phyloP scores from a whole-genome alignment of 257 asterid genomes.

The Paraleonurus japonicus region DNA sequence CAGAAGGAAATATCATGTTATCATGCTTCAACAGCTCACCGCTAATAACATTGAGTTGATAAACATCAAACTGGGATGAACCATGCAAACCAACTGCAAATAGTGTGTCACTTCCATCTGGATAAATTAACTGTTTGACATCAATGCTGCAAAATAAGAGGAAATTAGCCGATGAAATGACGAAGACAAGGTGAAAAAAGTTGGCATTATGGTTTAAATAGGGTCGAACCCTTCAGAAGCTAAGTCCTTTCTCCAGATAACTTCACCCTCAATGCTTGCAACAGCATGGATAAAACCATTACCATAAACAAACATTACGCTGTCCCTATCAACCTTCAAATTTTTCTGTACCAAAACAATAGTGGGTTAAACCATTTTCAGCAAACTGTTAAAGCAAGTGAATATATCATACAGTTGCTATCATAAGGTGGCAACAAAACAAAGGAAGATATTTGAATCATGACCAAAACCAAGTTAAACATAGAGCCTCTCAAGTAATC shows the following conservation, averaged over 20 bases:
- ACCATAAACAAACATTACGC: slow-evolving; percentile 62
- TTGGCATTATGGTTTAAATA: slow-evolving; percentile 18
- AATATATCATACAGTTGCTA: not conserved
- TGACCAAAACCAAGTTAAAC: not conserved
- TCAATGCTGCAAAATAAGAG: slow-evolving; percentile 62
- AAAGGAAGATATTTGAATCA: not conserved
- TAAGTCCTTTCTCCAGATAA: slow-evolving; percentile 82
- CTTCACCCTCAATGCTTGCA: slow-evolving; percentile 84
- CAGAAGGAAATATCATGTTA: slow-evolving; percentile 47
- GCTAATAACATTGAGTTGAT: slow-evolving; percentile 58
- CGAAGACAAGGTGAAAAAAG: slow-evolving; percentile 14
- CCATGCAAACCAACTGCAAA: slow-evolving; percentile 67
- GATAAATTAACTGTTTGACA: slow-evolving; percentile 59
- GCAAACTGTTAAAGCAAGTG: slow-evolving; percentile 5
- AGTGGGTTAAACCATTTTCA: slow-evolving; percentile 20
- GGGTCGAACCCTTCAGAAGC: slow-evolving; percentile 69
- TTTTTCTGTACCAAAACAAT: slow-evolving; percentile 51
- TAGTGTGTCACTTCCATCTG: slow-evolving; percentile 59
- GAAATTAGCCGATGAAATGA: slow-evolving; percentile 16
- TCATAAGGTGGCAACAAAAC: slow-evolving; percentile 16
- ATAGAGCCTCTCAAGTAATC: slow-evolving; percentile 17
- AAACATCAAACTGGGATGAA: slow-evolving; percentile 53
- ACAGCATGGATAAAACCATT: slow-evolving; percentile 82
- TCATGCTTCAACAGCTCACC: slow-evolving; percentile 70
- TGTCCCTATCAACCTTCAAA: slow-evolving; percentile 68